Percentiles rank a stretch among this genome's conserved stretches.
Evolutionary conservation across 768 basidiomycete genomes (phyloP).

Genomic region (Sporobolomyces pararoseus): DNA sequence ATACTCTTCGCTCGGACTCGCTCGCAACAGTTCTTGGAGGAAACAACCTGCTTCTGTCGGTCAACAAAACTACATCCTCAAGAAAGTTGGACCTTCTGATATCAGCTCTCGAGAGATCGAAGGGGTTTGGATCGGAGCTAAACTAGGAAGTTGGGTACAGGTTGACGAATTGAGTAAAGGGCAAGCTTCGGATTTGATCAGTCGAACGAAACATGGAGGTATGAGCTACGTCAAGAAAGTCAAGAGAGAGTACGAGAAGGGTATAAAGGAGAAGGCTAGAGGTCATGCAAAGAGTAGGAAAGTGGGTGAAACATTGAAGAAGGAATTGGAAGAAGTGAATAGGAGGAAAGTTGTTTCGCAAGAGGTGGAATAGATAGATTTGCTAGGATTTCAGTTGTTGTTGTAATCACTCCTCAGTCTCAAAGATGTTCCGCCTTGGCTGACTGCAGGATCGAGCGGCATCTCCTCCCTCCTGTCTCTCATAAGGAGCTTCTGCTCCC

Average conservation of each 20-base stretch:
- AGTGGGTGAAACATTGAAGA: background rate
- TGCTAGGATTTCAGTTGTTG: no score
- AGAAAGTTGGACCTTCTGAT: constrained; percentile 1
- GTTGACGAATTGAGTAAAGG: constrained; percentile 65
- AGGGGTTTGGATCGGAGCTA: constrained; percentile 45
- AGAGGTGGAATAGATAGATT: no score
- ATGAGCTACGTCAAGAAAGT: background rate
- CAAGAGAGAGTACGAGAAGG: background rate
- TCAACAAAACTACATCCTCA: constrained; percentile 1
- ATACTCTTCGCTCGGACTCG: background rate
- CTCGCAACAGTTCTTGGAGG: constrained; percentile 17
- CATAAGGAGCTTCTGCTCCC: no score
- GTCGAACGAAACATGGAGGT: constrained; percentile 68
- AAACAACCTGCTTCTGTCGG: constrained; percentile 46
- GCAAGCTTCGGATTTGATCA: constrained; percentile 72
- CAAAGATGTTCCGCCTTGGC: no score
- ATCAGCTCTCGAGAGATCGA: background rate
- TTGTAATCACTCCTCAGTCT: no score
- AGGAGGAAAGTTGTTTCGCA: no score
- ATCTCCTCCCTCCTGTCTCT: no score
- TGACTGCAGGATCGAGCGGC: no score
- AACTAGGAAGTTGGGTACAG: constrained; percentile 20
- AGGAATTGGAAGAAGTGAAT: background rate
- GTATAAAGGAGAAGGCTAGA: background rate
- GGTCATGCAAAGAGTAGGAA: background rate